Conservation (phyloP, 345 rosid species). For the Brassica juncea region DNA sequence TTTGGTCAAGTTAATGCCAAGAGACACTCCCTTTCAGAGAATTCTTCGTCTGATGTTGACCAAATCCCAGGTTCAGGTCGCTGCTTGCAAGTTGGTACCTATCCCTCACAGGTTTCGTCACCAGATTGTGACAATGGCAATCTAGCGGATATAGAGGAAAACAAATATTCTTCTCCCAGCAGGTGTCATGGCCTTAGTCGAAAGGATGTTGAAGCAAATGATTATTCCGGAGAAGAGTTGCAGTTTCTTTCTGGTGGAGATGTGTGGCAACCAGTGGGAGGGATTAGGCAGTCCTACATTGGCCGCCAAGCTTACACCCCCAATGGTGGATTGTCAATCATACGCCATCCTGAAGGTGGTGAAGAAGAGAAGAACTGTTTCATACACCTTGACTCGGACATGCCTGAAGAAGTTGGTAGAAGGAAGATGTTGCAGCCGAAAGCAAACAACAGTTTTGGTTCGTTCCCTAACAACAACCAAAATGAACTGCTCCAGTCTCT, state of each 20-base stretch:
- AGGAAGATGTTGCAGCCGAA: constrained; percentile 57
- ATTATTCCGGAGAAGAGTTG: constrained; percentile 43
- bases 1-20: constrained; percentile 30
- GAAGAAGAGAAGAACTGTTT: constrained; percentile 49
- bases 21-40: constrained; percentile 19
- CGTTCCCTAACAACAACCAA: constrained; percentile 62
- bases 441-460: constrained; percentile 49
- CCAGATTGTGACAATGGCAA: constrained; percentile 33
- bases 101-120: constrained; percentile 44
- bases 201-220: constrained; percentile 25
- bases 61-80: constrained; percentile 36
- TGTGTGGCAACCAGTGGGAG: constrained; percentile 64
- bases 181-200: constrained; percentile 4
- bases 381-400: constrained; percentile 57
- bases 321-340: constrained; percentile 49
- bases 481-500: constrained; percentile 84
- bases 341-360: constrained; percentile 48
- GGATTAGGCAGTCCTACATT: constrained; percentile 31
- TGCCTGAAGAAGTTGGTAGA: constrained; percentile 46
- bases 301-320: constrained; percentile 51
- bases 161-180: constrained; percentile 28
- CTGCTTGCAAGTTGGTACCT: constrained; percentile 38
- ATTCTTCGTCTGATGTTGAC: constrained; percentile 22
- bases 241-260: constrained; percentile 51
- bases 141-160: constrained; percentile 24